Base-by-base conservation (phyloP, 2,329 filamentous ascomycete species). In the Verruconis gallopava region DNA sequence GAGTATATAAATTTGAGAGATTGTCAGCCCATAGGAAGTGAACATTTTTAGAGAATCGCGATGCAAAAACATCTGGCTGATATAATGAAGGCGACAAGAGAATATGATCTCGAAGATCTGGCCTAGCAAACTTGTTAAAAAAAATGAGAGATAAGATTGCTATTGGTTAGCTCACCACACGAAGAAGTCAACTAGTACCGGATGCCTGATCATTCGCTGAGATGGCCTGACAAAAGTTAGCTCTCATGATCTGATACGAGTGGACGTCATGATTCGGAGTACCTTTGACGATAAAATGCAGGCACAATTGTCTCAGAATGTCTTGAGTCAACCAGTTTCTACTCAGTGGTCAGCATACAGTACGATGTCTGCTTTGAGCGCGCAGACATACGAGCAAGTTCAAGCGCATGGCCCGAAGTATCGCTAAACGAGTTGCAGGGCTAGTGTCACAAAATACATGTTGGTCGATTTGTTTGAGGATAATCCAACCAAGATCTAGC, bases 51-150 rank as follows among this genome's bases (percentile, higher is more conserved):
- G 33, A 36, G 14, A 36, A 36, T 11, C 11, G 17, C 33, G 11
- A 9, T 15, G 33, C 33, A 15, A 36, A 36, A 11, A 11, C 18
- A 18, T 36, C 17, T 11, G 33, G 33, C 11, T 13, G 6, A 15
- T 36, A 36, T 15, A 18, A 13, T 36, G 33, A 36, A 18, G 33
- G 33, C 6, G 6, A 6, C 6, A 36, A 15, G 6, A 36, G 33
- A 11, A 36, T 36, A 36, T 36, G 33, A 15, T 36, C 33, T 6
- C 33, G 33, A 15, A 36, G 33, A 15, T 36, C 33, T 9, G 33
- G 33, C 33, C 25, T 30, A 11, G 25, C 11, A 13, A 11, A 13
- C 11, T 30, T 11, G 13, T 30, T 30, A 30, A 13, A 11, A 11
- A 30, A 30, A 30, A 30, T 30, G 25, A 11, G 11, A 11, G 11